Evolutionary conservation across 164 flowering plant genomes (phyloP), one percentile per base, ranked within the genome.

Genomic region (Dillenia turbinata): DNA sequence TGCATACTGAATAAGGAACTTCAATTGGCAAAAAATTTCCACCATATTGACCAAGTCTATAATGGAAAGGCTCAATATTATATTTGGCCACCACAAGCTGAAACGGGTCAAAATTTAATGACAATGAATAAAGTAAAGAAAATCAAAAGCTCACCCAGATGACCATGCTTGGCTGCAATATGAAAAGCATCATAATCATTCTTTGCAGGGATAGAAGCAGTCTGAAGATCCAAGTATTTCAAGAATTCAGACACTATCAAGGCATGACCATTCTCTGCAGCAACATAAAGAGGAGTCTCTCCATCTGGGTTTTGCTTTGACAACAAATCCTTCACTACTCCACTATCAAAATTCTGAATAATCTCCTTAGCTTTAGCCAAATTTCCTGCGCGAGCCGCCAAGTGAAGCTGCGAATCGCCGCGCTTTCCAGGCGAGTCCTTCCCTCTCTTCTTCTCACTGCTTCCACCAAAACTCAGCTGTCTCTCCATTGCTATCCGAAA

Each of bases 141-240:
- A 48, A 64, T 33, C 3, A 16, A 59, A 16, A 33, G 24, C 74
- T 82, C 77, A 94, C 99, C 96, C 49, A 81, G 57, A 78, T 91
- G 93, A 10, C 96, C 99, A 49, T 88, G 89, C 76, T 82, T 94
- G n/a, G 97, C 90, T 12, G 99, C 97, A 45, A 91, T 72, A 80
- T 94, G 99, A 64, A 94, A 88, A 2, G 97, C 71, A 72, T 94
- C 99, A 64, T 54, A 84, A 12, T 96, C 89, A 63, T 86, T 91
- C 53, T 71, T 85, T 14, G 97, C 92, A 2, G 77, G 69, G 16
- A 86, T 69, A 22, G 86, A 78, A 0, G 96, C 92, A 57, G 77
- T 73, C 66, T 84, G 75, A 56, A 83, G 78, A 60, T 94, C 93
- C 49, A 70, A 72, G 73, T 78, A 64, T 60, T 82, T 87, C 84